Percentiles rank a stretch among this genome's conserved stretches.
phyloP scores from a whole-genome alignment of 1,139 yeast species.

The Saccharomyces pastorianus region DNA sequence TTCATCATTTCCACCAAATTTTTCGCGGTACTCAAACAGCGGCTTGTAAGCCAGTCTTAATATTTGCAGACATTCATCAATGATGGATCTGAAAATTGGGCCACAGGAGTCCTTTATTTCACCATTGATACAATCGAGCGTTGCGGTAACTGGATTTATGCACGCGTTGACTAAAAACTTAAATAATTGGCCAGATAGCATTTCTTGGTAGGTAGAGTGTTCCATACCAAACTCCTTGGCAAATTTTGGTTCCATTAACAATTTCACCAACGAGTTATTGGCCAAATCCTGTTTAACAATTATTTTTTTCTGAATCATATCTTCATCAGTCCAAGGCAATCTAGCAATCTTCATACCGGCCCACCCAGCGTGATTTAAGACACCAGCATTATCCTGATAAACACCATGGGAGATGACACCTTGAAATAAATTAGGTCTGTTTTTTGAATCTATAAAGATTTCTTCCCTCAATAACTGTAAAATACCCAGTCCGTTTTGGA shows the following conservation, averaged over 20 bases:
- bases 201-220: constrained; percentile 44
- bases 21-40: constrained; percentile 25
- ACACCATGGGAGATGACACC: constrained; percentile 85
- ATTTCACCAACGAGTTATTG: constrained; percentile 20
- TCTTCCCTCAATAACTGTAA: constrained; percentile 44
- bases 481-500: constrained; percentile 88
- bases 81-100: constrained; percentile 40
- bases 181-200: constrained; percentile 58
- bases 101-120: constrained; percentile 42
- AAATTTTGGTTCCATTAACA: constrained; percentile 25
- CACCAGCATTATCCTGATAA: constrained; percentile 30
- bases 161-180: constrained; percentile 75
- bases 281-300: constrained; percentile 12
- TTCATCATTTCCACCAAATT: constrained; percentile 27
- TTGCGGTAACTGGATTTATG: constrained; percentile 74
- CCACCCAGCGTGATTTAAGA: constrained; percentile 56
- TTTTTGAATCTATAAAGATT: constrained; percentile 46
- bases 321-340: constrained; percentile 31
- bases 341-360: constrained; percentile 52
- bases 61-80: constrained; percentile 42
- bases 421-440: constrained; percentile 54
- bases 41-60: constrained; percentile 29
- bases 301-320: constrained; percentile 18
- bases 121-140: constrained; percentile 70
- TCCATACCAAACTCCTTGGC: constrained; percentile 36